Evolutionary conservation across 2,329 filamentous ascomycete species (phyloP), one percentile per base, ranked within the genome.

Genomic region (Xylariaceae sp.): DNA sequence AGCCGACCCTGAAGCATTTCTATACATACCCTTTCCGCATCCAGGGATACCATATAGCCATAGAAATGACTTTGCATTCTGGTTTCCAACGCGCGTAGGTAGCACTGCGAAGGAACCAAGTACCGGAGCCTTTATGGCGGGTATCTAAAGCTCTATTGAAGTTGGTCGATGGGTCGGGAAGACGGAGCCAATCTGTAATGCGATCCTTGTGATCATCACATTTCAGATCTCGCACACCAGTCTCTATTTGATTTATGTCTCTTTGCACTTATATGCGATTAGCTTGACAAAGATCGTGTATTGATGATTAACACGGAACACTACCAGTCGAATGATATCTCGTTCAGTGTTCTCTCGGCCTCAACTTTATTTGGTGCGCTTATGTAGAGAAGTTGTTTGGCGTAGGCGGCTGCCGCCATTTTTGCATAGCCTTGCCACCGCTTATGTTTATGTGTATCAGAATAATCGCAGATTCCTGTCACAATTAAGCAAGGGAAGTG

Each of bases 21-120:
- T n/a, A n/a, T n/a, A 28, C 22, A 28, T 28, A 28, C 22, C 22
- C 22, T 75, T 75, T 10, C 73, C 72, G 44, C 71, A 75, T 36
- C 72, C 72, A 16, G 69, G 64, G 17, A 71, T 72, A 1, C 72
- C 69, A 55, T 71, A 51, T 5, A 74, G 63, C 70, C 69, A 75
- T 0, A 74, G 50, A 47, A 63, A 62, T 6, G 66, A 71, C 11
- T 59, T 60, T n/a, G 45, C n/a, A 31, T 12, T 42, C 40, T 1
- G 31, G 54, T 50, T 66, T 72, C 72, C 70, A 74, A 12, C 42
- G 41, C 0, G 11, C 13, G 49, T 68, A 73, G 4, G 49, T 16
- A 5, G 55, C 31, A n/a, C 58, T 54, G 13, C 66, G n/a, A 6
- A 73, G 55, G 7, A 74, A 53, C 71, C 71, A 74, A 7, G 58